Evolutionary conservation across 768 basidiomycete genomes (phyloP), one percentile per base, ranked within the genome.

Genomic region (Tubosaeta brunneosetosa): DNA sequence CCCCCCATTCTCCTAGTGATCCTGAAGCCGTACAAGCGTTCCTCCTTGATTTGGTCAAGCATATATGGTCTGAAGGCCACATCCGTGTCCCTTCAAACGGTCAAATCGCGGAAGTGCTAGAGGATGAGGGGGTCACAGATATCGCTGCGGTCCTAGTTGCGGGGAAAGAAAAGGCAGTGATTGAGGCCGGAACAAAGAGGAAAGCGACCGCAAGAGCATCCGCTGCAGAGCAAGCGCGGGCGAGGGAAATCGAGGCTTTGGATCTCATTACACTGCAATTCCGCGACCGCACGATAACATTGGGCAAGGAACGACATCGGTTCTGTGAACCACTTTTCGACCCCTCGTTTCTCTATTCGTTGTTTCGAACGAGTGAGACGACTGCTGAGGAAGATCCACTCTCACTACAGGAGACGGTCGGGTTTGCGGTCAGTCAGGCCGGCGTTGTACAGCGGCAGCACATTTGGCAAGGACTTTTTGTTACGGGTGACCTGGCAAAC

Each of bases 281-380:
- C 70, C 77, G 81, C n/a, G 83, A 76, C 10, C 77, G 79, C 62
- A 77, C 82, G 37, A 64, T 94, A 53, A 88, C 86, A 8, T 60
- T 95, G 33, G 93, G 93, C 16, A 90, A 88, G 66, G 91, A 92
- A 63, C 78, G 93, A 33, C 92, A 97, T 74, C 77, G 89, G 37
- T 89, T 94, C 71, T 92, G 90, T 66, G 94, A 95, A 66, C 91
- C 92, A 6, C 74, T 97, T 26, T 94, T 92, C 57, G 85, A 92
- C 63, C 85, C 86, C 2, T 73, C 67, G 4, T 61, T 91, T 38
- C 68, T 91, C 52, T 69, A 71, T 1, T 71, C 70, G 17, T 50
- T 78, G 6, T 50, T 58, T 43, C 59, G 55, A 34, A 58, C 58
- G 16, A 67, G 69, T 37, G 67, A 60, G 33, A 62, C 66, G 3